These are phyloP conservation scores for Eucalyptus polyanthemos DNA, from an alignment of 345 rosid species.

Conservation along the genomic window DNA sequence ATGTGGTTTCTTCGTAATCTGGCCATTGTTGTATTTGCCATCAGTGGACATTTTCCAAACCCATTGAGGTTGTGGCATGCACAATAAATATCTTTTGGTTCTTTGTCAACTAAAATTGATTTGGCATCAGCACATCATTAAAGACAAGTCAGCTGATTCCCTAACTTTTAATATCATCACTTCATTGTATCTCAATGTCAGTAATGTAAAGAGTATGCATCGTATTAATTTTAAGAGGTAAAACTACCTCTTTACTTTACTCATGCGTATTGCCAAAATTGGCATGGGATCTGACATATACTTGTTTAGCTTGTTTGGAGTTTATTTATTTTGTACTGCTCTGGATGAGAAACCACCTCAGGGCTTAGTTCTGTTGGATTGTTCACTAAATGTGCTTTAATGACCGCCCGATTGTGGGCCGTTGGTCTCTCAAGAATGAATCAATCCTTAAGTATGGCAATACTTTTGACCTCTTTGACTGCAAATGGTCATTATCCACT, in stretches of 20 bases:
- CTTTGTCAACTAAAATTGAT: neutral
- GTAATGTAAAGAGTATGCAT: neutral
- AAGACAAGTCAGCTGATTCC: neutral
- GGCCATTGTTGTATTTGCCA: neutral
- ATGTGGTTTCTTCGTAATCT: neutral
- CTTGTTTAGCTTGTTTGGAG: neutral
- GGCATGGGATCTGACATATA: neutral
- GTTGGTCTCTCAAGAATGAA: neutral
- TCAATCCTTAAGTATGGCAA: neutral
- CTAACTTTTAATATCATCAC: neutral
- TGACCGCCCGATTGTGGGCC: neutral
- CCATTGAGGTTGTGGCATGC: neutral
- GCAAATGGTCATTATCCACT: neutral
- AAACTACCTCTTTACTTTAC: neutral
- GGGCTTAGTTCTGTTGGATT: neutral
- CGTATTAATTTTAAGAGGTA: neutral
- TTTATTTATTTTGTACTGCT: neutral
- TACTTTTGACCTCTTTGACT: neutral
- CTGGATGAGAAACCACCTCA: neutral
- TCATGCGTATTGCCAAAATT: neutral
- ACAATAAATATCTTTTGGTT: neutral
- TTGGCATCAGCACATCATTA: neutral
- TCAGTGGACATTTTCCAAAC: neutral
- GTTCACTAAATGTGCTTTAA: neutral
- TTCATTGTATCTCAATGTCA: neutral